Evolutionary conservation across 1,284 basidiomycete genomes (phyloP).

Genomic region (Spongispora temasekensis): DNA sequence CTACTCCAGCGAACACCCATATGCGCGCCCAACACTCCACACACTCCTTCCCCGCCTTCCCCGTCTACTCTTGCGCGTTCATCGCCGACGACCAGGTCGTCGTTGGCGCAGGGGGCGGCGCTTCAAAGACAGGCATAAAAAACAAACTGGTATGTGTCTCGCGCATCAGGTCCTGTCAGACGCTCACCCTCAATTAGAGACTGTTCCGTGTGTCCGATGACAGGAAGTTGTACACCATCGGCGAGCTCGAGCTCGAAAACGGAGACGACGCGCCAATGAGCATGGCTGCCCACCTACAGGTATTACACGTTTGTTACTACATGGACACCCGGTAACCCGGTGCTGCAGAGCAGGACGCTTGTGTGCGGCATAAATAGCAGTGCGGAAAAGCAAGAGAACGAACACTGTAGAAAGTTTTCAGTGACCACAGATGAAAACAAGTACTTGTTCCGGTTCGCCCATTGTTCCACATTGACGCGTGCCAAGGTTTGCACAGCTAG

Average conservation of each 20-base stretch:
- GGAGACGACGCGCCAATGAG: constrained; percentile 95
- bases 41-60: constrained; percentile 78
- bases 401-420: constrained; percentile 78
- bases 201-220: constrained; percentile 69
- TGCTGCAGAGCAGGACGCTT: constrained; percentile 49
- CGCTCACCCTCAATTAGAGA: constrained; percentile 46
- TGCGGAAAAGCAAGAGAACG: constrained; percentile 66
- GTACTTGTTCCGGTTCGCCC: constrained; percentile 10
- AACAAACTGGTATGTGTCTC: constrained; percentile 74
- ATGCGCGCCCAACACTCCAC: constrained; percentile 81
- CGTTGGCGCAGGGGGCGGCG: constrained; percentile 89
- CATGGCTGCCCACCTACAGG: constrained; percentile 71
- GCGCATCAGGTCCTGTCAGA: not conserved
- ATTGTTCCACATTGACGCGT: constrained; percentile 11
- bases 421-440: constrained; percentile 50
- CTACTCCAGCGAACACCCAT: not conserved
- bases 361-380: constrained; percentile 87
- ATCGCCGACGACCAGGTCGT: constrained; percentile 72
- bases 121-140: constrained; percentile 79
- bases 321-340: constrained; percentile 6
- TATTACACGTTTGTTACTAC: constrained; percentile 30
- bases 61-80: constrained; percentile 89
- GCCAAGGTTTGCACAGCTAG: constrained; percentile 53
- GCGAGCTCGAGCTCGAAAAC: constrained; percentile 74
- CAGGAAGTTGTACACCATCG: constrained; percentile 56